Evolutionary conservation across 192 early-diverging fungal species (phyloP).

Genomic region (Umbelopsis sp.): DNA sequence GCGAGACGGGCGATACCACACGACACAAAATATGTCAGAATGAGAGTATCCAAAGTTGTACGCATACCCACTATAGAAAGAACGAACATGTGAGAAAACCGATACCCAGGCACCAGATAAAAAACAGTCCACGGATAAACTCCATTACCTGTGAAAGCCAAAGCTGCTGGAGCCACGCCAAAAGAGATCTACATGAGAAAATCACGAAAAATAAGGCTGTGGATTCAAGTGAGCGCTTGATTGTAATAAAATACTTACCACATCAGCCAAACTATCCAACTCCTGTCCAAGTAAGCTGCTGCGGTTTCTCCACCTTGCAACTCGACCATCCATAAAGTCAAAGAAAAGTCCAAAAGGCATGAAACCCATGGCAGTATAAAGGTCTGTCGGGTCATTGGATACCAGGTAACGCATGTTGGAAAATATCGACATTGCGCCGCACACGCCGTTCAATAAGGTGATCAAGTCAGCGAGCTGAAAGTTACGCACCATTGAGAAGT

Average conservation of each 20-base stretch:
- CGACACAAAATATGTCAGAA: constrained; percentile 84
- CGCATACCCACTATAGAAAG: constrained; percentile 86
- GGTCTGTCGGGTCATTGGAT: constrained; percentile 60
- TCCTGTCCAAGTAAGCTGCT: constrained; percentile 84
- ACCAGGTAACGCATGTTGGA: constrained; percentile 73
- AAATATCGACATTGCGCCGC: constrained; percentile 72
- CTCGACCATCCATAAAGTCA: constrained; percentile 77
- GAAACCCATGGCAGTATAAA: constrained; percentile 63
- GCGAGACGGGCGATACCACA: constrained; percentile 86
- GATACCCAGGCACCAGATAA: background rate
- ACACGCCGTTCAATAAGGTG: constrained; percentile 84
- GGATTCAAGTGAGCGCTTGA: background rate
- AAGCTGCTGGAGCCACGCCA: constrained; percentile 35
- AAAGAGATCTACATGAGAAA: constrained; percentile 48
- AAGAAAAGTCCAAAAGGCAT: constrained; percentile 72
- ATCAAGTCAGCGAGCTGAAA: constrained; percentile 87
- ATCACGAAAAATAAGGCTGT: background rate
- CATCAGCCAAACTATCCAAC: constrained; percentile 86
- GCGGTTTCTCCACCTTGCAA: constrained; percentile 80
- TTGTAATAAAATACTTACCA: constrained; percentile 55
- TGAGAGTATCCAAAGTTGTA: constrained; percentile 72
- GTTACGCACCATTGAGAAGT: constrained; percentile 37
- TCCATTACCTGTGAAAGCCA: constrained; percentile 34
- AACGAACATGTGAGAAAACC: constrained; percentile 34
- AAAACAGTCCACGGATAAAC: background rate